phyloP scores from a whole-genome alignment of 1,284 basidiomycete genomes.

The Pyrrhoderma noxium region DNA sequence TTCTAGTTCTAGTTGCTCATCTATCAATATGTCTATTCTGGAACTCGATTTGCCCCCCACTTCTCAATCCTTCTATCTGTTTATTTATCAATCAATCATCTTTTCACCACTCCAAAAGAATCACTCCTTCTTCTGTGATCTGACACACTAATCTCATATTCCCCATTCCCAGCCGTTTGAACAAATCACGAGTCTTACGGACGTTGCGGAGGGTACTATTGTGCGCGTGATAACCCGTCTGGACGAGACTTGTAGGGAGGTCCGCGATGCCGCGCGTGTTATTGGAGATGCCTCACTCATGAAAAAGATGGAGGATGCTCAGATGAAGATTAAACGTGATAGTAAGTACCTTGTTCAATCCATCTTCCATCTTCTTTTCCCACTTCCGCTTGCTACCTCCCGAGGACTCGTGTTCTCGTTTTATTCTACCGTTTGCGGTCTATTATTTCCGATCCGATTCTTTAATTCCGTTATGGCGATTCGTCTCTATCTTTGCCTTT shows the following conservation, averaged over 20 bases:
- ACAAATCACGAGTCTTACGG: constrained; percentile 88
- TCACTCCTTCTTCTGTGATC: not conserved
- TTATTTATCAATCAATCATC: constrained; percentile 4
- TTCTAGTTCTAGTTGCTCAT: no score
- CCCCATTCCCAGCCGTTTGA: constrained; percentile 71
- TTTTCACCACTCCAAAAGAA: constrained; percentile 10
- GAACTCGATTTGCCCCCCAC: no score
- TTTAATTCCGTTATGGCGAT: no score
- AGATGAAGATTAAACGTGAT: constrained; percentile 89
- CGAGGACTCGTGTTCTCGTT: no score
- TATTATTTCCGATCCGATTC: no score
- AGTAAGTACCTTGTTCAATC: constrained; percentile 50
- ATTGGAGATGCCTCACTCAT: constrained; percentile 95
- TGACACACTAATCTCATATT: not conserved
- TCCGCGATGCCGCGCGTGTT: constrained; percentile 93
- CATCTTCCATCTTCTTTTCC: not conserved
- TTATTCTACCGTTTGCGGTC: no score
- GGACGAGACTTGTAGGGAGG: constrained; percentile 96
- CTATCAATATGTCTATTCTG: no score
- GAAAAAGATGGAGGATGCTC: constrained; percentile 96
- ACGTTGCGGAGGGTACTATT: constrained; percentile 95
- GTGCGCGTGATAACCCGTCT: constrained; percentile 93
- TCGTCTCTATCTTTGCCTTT: not conserved
- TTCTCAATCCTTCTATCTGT: constrained; percentile 2
- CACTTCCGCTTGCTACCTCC: not conserved